phyloP scores from a whole-genome alignment of 805 yeast species.

The Lachancea kluyveri region DNA sequence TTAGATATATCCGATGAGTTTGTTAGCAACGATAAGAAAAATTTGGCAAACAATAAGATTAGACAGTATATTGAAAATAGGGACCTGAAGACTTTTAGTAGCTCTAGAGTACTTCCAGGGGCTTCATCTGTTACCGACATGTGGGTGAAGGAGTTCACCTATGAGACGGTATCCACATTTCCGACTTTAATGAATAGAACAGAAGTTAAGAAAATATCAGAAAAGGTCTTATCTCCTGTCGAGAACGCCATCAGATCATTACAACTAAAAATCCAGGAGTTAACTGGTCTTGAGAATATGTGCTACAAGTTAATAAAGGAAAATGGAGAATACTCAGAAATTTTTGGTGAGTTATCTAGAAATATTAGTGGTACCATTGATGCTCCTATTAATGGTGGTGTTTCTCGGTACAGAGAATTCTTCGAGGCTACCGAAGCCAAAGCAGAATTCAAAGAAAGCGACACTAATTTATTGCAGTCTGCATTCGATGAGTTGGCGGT shows the following conservation, averaged over 20 bases:
- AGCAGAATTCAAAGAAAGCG: conserved; percentile 24
- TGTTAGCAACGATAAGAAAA: conserved; percentile 39
- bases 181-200: conserved; percentile 86
- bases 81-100: conserved; percentile 62
- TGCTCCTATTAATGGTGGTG: conserved; percentile 91
- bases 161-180: conserved; percentile 68
- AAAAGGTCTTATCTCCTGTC: conserved; percentile 67
- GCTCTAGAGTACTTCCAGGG: conserved; percentile 67
- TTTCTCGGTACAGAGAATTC: conserved; percentile 72
- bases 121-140: conserved; percentile 63
- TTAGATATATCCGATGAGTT: conserved; percentile 29
- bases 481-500: conserved; percentile 65
- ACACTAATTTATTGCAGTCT: conserved; percentile 24
- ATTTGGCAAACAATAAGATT: conserved; percentile 45
- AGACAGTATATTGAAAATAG: conserved; percentile 71
- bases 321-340: conserved; percentile 40
- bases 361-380: conserved; percentile 80
- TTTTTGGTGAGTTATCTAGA: conserved; percentile 62
- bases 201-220: conserved; percentile 48
- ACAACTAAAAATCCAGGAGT: conserved; percentile 61
- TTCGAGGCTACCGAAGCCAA: conserved; percentile 37
- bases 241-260: conserved; percentile 73
- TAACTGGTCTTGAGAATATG: conserved; percentile 60
- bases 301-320: conserved; percentile 47
- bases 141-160: conserved; percentile 86